Conservation (phyloP, 352 stramenopile genomes). For the Pythium guiyangense region DNA sequence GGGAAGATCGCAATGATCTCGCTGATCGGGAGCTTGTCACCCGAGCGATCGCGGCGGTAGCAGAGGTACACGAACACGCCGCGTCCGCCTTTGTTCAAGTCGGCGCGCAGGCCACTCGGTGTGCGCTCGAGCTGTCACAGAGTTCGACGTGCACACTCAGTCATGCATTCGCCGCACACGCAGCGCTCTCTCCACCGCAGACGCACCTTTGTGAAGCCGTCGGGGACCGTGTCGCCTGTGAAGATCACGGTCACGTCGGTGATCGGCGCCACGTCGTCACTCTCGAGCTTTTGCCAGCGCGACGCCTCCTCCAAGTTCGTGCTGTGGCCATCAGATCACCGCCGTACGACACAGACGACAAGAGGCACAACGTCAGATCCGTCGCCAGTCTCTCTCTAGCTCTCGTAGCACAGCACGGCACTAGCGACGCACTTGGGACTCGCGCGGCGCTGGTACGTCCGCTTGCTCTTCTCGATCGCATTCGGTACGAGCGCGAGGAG, state of each 20-base stretch:
- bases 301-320: slow-evolving; percentile 7
- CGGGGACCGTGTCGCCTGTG: slow-evolving; percentile 61
- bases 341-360: neutral
- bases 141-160: too few species aligned
- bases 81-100: slow-evolving; percentile 78
- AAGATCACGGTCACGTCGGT: slow-evolving; percentile 77
- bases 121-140: slow-evolving; percentile 60
- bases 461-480: slow-evolving; percentile 49
- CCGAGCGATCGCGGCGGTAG: slow-evolving; percentile 39
- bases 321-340: neutral
- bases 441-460: slow-evolving; percentile 23
- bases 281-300: slow-evolving; percentile 48
- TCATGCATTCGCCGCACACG: neutral
- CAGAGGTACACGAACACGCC: slow-evolving; percentile 78
- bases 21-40: slow-evolving; percentile 60
- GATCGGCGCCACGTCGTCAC: slow-evolving; percentile 41
- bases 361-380: neutral
- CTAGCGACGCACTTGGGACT: slow-evolving; percentile 19
- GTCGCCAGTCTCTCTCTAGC: too few species aligned
- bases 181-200: neutral
- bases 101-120: slow-evolving; percentile 60
- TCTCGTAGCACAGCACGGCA: too few species aligned
- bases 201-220: slow-evolving; percentile 67
- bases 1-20: slow-evolving; percentile 77
- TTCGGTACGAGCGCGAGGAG: slow-evolving; percentile 32